Evolutionary conservation across 2,329 filamentous ascomycete genomes (phyloP), one percentile per base, ranked within the genome.

Genomic region (Calonectria montana): DNA sequence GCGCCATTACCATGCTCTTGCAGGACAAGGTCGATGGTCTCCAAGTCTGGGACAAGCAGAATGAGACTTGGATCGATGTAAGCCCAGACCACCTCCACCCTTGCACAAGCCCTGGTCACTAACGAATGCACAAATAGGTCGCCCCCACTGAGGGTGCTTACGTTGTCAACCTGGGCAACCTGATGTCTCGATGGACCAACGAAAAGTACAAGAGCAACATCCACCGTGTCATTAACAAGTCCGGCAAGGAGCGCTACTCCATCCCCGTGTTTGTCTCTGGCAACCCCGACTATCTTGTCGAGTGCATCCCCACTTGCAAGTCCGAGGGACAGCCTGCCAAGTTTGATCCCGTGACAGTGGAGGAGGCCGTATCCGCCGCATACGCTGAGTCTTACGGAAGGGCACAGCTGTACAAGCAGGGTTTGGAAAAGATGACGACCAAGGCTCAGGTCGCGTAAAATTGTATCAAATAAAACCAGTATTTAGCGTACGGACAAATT

Each of bases 181-280:
- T 89, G 75, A 80, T 89, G 71, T 81, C 82, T 72, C 77, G 83
- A 15, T 88, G 88, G 87, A 90, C 88, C 16, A 86, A 87, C 65
- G 85, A 86, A 18, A 80, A 82, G 59, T 91, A 89, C 81, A 87
- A 86, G 76, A 88, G 86, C 75, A 89, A 85, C 61, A 79, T 88
- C 4, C 89, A 91, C 77, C 83, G 88, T 9, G 89, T 91, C 29
- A 86, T 91, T 73, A 90, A 90, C 81, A 83, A 83, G 50, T 86
- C 84, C 3, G 83, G 82, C 2, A 81, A 80, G 12, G 86, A 90
- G 76, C 83, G 90, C 43, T 91, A 90, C 76, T 89, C 86, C 8
- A 82, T 91, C n/a, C 88, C 88, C 0, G 87, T 90, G 64, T 91
- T 90, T 79, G 87, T 89, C 67, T 87, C 87, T 67, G 88, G 88